phyloP scores from a whole-genome alignment of 2,329 filamentous ascomycete genomes.

The Lachnellula suecica region DNA sequence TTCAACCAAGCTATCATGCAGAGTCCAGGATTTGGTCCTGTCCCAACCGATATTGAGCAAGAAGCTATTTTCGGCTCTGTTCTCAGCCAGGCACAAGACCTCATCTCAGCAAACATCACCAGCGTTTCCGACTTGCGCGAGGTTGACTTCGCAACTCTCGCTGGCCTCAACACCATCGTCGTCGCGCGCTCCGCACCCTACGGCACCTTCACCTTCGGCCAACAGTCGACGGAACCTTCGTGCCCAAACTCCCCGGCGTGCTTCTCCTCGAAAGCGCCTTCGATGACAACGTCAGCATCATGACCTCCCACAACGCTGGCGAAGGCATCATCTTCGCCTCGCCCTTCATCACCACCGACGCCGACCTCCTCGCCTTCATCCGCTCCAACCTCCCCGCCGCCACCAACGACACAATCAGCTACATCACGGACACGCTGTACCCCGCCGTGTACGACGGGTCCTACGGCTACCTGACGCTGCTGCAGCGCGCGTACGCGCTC shows the following conservation, averaged over 20 bases:
- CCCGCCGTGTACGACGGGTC: slow-evolving; percentile 44
- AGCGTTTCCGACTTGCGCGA: no score
- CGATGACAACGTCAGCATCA: slow-evolving; percentile 43
- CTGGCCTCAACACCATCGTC: no score
- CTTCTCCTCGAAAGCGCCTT: slow-evolving; percentile 44
- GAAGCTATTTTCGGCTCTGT: no score
- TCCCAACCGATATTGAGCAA: no score
- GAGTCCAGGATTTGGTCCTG: no score
- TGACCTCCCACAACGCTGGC: slow-evolving; percentile 43
- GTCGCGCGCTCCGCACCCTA: no score
- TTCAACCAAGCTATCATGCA: no score
- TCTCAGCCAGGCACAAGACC: no score
- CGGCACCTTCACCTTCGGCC: slow-evolving; percentile 29
- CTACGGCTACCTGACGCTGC: slow-evolving; percentile 42
- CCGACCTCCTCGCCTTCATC: slow-evolving; percentile 7
- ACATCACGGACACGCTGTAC: slow-evolving; percentile 47
- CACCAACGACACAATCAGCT: slow-evolving; percentile 32
- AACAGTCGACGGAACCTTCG: slow-evolving; percentile 51
- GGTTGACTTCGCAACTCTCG: no score
- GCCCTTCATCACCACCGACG: slow-evolving; percentile 26
- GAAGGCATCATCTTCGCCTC: slow-evolving; percentile 43
- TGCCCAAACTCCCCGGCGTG: slow-evolving; percentile 44
- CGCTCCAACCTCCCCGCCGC: slow-evolving; percentile 14
- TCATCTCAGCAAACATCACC: no score
- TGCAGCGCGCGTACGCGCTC: slow-evolving; percentile 41